phyloP scores from a whole-genome alignment of 2,329 filamentous ascomycete species.

The Pseudopithomyces chartarum region DNA sequence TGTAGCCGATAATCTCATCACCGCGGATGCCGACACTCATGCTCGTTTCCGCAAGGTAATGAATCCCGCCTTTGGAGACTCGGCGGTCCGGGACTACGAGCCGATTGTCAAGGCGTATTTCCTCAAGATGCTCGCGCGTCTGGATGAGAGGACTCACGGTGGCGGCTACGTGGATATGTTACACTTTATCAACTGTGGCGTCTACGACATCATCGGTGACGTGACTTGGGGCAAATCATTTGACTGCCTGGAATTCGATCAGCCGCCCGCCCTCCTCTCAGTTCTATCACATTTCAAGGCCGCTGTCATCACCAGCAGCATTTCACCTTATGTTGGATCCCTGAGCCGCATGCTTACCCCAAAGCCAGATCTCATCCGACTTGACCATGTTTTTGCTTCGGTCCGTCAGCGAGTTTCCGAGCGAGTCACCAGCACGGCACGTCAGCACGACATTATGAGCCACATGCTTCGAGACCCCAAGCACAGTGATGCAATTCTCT shows the following conservation, averaged over 20 bases:
- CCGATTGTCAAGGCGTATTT: slow-evolving; percentile 6
- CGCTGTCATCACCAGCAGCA: slow-evolving; percentile 4
- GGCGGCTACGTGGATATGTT: slow-evolving; percentile 16
- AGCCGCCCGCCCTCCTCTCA: slow-evolving; percentile 12
- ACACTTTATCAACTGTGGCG: slow-evolving; percentile 14
- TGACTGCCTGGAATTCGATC: slow-evolving; percentile 13
- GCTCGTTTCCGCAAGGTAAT: slow-evolving; percentile 36
- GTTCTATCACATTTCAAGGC: slow-evolving; percentile 19
- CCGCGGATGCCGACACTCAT: slow-evolving; percentile 34
- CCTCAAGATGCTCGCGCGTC: slow-evolving; percentile 6
- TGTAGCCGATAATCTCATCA: slow-evolving; percentile 29
- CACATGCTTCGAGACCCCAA: slow-evolving; percentile 17
- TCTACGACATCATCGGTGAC: slow-evolving; percentile 41
- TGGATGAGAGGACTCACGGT: slow-evolving; percentile 7
- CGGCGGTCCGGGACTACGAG: slow-evolving; percentile 22
- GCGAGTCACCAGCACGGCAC: slow-evolving; percentile 1
- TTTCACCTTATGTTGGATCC: slow-evolving; percentile 14
- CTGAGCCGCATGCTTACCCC: slow-evolving; percentile 13
- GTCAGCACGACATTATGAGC: slow-evolving; percentile 19
- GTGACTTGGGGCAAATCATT: slow-evolving; percentile 56
- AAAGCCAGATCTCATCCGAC: slow-evolving; percentile 9
- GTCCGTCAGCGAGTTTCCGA: slow-evolving; percentile 9
- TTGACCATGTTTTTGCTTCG: slow-evolving; percentile 14
- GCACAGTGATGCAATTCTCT: background rate
- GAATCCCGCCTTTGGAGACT: slow-evolving; percentile 43